Base-by-base conservation (phyloP, 176 grass and related monocot species). In the Musa beccarii region DNA sequence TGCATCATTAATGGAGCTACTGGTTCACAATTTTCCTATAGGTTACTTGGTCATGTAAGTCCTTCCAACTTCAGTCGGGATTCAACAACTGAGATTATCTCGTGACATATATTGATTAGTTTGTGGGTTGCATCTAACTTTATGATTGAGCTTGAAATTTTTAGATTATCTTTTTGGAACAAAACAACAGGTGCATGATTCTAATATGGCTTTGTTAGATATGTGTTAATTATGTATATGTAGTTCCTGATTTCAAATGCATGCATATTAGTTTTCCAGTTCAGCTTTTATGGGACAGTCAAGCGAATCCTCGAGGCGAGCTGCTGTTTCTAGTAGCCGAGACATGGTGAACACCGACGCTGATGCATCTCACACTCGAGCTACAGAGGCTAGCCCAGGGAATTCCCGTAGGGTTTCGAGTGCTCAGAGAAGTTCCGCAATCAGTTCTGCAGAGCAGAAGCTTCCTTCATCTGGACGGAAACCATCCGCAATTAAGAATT, bases 251-350 rank as follows among this genome's bases (percentile, higher is more conserved):
- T 23, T 66, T 53, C 62, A 14, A 34, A 11, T 69, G 79, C 11
- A 68, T 76, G 17, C 68, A 72, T 76, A 13, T 73, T 70, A 99
- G 96, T 69, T 91, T 25, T 84, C 91, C 2, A 53, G 86, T 76
- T 54, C 79, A 9, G 70, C 71, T 78, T 91, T 93, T 81, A 70
- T 98, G 84, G 90, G 95, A 71, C 83, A 79, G 76, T 78, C 95
- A 84, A 94, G 90, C 59, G 88, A 88, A 56, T 91, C 88, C 21
- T 98, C 88, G 78, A 88, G 91, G 75, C 84, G 86, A 82, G 83
- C 85, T 84, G 89, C 52, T 76, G 75, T 95, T 85, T 89, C 91
- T 26, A 79, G 82, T 55, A 90, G 88, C 75, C 84, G 83, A 19
- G 88, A 99, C 57, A 76, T 73, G 66, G 12, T 83, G 19, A 73